Evolutionary conservation across 2,329 filamentous ascomycete species (phyloP), one percentile per base, ranked within the genome.

Genomic region (Aspergillus costaricaensis): DNA sequence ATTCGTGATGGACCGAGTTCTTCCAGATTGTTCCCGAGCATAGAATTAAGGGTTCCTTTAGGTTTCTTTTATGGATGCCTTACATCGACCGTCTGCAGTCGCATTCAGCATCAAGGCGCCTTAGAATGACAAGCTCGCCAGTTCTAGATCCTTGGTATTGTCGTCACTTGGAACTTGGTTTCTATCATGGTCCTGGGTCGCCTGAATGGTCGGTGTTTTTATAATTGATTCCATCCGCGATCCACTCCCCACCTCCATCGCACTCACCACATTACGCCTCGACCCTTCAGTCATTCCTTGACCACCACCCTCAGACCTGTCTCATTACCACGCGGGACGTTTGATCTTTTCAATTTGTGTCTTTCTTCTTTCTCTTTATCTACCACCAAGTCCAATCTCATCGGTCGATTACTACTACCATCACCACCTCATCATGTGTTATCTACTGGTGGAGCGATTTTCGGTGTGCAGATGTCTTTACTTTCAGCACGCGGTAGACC

Each of bases 381-480:
- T 17, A 54, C 21, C 21, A 38, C 14, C 41, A 14, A n/a, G 9
- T 27, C 30, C 19, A 21, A 36, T 39, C 36, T 21, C n/a, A 41
- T 32, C 43, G 17, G 10, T 53, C 21, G 6, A 43, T 21, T 38
- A 27, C 49, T 6, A 36, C 32, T 2, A 36, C 71, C 0, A 36
- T 5, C 30, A 36, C 30, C 32, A 36, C 12, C 12, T 5, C 75
- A 82, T 66, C 63, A 96, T 96, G 92, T 96, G 92, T 73, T 93
- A 91, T 72, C 91, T 93, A 79, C 79, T 96, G 63, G 82, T 94
- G 69, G 92, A 96, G 77, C 84, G 91, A 61, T 96, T 92, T 81
- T 88, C 92, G 58, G 91, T 89, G 58, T 96, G 92, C 83, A 86
- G 88, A 65, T 96, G 92, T 79, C 83, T 94, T 68, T 96, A 96